A percentile compares a stretch with the other conserved stretches of the same genome.
Conservation (phyloP, 148 eudicot species). For the Euryodendron excelsum region DNA sequence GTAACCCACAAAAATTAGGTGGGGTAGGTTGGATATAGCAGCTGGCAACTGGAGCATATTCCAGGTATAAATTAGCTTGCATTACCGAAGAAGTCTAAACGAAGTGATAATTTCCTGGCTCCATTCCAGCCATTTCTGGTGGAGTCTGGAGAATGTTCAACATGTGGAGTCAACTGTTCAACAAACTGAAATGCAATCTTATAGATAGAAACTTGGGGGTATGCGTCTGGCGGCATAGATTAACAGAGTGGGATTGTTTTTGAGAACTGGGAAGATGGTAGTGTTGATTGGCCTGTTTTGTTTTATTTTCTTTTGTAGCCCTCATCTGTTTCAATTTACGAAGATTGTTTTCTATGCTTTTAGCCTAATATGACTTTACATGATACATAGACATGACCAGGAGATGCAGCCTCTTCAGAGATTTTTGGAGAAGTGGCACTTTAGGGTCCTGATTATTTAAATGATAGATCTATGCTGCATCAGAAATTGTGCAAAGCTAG, state of each 20-base stretch:
- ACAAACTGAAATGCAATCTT: too few relatives aligned
- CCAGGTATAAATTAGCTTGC: too few relatives aligned
- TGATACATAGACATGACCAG: too few relatives aligned
- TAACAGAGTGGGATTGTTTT: neutral
- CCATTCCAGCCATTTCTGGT: too few relatives aligned
- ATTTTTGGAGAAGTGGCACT: neutral
- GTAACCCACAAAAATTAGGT: neutral
- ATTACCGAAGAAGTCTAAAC: too few relatives aligned
- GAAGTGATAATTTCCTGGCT: too few relatives aligned
- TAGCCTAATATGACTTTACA: too few relatives aligned
- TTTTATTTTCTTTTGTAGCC: neutral
- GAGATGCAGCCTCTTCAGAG: neutral
- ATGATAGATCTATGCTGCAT: neutral
- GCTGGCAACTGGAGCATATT: too few relatives aligned
- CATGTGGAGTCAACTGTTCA: too few relatives aligned
- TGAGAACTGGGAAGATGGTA: neutral
- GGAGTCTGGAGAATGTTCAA: too few relatives aligned
- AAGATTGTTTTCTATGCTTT: too few relatives aligned
- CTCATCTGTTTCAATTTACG: too few relatives aligned
- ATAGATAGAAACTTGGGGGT: neutral
- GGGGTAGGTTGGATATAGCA: neutral
- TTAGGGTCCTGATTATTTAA: neutral
- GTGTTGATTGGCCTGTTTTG: neutral
- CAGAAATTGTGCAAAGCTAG: neutral
- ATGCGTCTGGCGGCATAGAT: neutral